Percentiles rank a stretch among this genome's conserved stretches.
Conservation (phyloP, 768 basidiomycete genomes). For the Agrocybe chaxingu region DNA sequence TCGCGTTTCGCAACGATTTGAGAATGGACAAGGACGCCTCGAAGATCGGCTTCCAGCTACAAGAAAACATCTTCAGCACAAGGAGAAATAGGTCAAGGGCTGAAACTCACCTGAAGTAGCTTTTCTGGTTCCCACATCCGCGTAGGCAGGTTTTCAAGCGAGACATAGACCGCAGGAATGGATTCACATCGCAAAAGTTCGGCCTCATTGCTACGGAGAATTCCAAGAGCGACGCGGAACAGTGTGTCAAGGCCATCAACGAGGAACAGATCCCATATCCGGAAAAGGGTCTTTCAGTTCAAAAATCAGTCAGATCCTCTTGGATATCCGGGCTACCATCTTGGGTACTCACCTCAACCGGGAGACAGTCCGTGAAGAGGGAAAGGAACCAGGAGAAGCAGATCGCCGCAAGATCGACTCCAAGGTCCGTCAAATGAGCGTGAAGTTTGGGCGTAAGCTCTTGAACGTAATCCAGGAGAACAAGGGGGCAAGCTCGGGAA, state of each 20-base stretch:
- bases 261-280: constrained; percentile 95
- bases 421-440: constrained; percentile 71
- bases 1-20: constrained; percentile 57
- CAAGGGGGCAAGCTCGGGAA: constrained; percentile 90
- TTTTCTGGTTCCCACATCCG: constrained; percentile 93
- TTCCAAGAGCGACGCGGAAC: constrained; percentile 86
- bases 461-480: constrained; percentile 84
- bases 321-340: too few species aligned
- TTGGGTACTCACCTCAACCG: constrained; percentile 70
- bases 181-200: constrained; percentile 84
- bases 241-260: constrained; percentile 90
- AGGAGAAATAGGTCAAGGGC: neutral
- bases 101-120: constrained; percentile 70
- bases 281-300: constrained; percentile 72
- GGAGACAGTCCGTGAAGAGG: constrained; percentile 92
- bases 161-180: constrained; percentile 85
- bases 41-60: constrained; percentile 58
- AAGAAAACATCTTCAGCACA: neutral
- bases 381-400: constrained; percentile 99
- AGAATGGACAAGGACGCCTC: constrained; percentile 44
- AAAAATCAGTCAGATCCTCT: constrained; percentile 1
- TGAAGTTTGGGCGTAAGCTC: constrained; percentile 74
- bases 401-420: constrained; percentile 88
- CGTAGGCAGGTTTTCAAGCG: constrained; percentile 85
- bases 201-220: constrained; percentile 78